These are phyloP conservation scores for Stachybotrys chlorohalonatus DNA, from an alignment of 2,329 filamentous ascomycete genomes.

Conservation along the genomic window DNA sequence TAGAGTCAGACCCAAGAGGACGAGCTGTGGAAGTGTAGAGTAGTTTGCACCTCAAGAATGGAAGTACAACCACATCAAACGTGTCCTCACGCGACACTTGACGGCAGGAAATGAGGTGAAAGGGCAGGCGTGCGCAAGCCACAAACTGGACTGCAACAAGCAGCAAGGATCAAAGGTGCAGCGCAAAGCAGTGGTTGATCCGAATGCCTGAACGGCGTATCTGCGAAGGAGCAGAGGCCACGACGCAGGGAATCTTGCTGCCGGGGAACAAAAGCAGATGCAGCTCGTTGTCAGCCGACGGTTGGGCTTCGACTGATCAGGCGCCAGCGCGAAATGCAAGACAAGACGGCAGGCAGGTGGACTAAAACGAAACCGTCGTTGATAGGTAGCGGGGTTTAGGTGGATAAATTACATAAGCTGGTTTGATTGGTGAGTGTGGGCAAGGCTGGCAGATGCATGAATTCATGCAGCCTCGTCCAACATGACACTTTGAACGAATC, in stretches of 20 bases:
- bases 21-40: no score
- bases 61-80: no score
- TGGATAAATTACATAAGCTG: not conserved
- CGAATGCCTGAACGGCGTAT: not conserved
- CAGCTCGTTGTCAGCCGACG: not conserved
- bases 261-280: not conserved
- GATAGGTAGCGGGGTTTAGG: not conserved
- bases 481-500: not conserved
- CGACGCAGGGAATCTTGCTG: not conserved
- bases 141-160: no score
- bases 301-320: slow-evolving; percentile 8
- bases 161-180: no score
- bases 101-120: no score
- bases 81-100: no score
- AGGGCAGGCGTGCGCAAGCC: no score
- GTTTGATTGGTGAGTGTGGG: not conserved
- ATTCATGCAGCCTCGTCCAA: not conserved
- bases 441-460: not conserved
- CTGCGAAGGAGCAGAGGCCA: not conserved
- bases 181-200: no score
- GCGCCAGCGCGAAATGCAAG: slow-evolving; percentile 2
- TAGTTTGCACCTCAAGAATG: no score
- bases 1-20: not conserved
- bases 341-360: not conserved
- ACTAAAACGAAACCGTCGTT: not conserved